A percentile compares a stretch with the other conserved stretches of the same genome.
phyloP scores from a whole-genome alignment of 2,329 filamentous ascomycete species.

The Colletotrichum horii region DNA sequence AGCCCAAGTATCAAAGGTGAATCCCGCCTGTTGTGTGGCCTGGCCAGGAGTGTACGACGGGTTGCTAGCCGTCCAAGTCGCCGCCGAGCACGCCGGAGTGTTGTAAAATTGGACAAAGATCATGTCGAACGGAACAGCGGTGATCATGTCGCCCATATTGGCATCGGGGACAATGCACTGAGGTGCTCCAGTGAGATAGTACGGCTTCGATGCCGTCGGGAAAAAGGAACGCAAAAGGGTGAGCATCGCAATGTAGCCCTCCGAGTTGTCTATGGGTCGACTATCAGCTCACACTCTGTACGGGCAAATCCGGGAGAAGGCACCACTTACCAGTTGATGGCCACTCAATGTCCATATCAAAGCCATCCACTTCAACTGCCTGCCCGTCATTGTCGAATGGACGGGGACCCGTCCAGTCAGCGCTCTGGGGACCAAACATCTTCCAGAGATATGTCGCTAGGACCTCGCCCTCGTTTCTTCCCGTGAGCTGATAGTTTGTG shows the following conservation, averaged over 20 bases:
- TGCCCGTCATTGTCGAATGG: constrained; percentile 20
- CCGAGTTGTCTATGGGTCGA: constrained; percentile 25
- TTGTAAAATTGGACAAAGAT: constrained; percentile 55
- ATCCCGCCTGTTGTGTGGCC: constrained; percentile 21
- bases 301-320: not conserved
- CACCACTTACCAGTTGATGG: constrained; percentile 22
- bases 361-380: constrained; percentile 35
- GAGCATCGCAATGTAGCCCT: constrained; percentile 33
- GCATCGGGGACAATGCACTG: constrained; percentile 43
- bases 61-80: constrained; percentile 26
- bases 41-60: constrained; percentile 28
- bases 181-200: constrained; percentile 52
- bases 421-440: constrained; percentile 43
- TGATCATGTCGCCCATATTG: constrained; percentile 48
- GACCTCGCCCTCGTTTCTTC: constrained; percentile 37
- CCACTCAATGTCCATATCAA: constrained; percentile 37
- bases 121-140: constrained; percentile 41
- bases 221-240: constrained; percentile 29
- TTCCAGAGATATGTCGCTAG: constrained; percentile 42
- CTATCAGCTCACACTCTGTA: not conserved
- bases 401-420: constrained; percentile 31
- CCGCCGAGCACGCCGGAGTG: constrained; percentile 44
- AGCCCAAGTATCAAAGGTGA: constrained; percentile 36
- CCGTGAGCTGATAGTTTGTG: constrained; percentile 38
- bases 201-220: constrained; percentile 25